Evolutionary conservation across 352 stramenopile species (phyloP), one percentile per base, ranked within the genome.

Genomic region (Phytopythium sindhum): DNA sequence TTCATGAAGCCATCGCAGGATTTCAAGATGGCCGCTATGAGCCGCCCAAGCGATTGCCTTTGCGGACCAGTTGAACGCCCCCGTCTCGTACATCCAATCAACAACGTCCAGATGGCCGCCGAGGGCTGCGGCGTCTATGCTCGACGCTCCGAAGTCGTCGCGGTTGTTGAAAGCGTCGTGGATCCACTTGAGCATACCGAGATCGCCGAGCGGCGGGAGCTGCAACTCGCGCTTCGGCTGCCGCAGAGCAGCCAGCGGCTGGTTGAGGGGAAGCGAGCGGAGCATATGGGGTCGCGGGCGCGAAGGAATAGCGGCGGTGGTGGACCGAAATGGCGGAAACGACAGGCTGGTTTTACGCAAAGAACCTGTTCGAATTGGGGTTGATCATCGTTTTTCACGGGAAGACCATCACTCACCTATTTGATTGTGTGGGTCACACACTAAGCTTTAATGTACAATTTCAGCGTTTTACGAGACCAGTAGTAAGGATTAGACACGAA

Each of bases 1-100:
- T 0, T 23, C 54, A 42, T 75, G 65, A 17, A 84, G 51, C 70
- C 73, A 84, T 24, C 75, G 47, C 14, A 84, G 52, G 28, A 80
- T 52, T 0, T 74, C 60, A 21, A 80, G 24, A 51, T 81, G 48
- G 7, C 48, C 48, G 0, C 28, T 15, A 39, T 55, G 26, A 8
- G 26, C 48, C 5, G 48, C 48, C 48, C 48, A 55, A 17, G 26
- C 26, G 19, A 55, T 31, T 8, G 48, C 48, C 15, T 55, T 24
- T 24, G 48, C 4, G 8, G 48, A 55, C 26, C 48, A 39, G 28
- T 55, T 55, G 48, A 55, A 39, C 19, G 15, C 48, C 2, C 28
- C 26, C 2, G 28, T 26, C 26, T 39, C 24, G 48, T 55, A 37
- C 26, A 39, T 55, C 48, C 28, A 55, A 4, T 39, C 26, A 21